Evolutionary conservation across 2,329 filamentous ascomycete species (phyloP).

Genomic region (Lojkania enalia): DNA sequence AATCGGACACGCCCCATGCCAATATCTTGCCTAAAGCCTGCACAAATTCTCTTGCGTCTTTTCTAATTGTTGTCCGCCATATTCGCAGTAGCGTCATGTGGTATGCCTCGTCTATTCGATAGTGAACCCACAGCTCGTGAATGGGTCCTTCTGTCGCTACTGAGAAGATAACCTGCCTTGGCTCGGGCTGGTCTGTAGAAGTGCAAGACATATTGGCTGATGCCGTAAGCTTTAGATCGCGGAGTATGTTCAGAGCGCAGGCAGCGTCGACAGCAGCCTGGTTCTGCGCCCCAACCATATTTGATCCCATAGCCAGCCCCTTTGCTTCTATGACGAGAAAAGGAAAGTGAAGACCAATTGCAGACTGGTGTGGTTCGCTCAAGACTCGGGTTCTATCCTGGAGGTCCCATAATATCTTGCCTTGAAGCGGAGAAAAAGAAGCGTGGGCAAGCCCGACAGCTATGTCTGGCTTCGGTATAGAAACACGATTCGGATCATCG

Average conservation of each 20-base stretch:
- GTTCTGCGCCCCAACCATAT: slow-evolving; percentile 4
- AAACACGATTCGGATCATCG: slow-evolving; percentile 13
- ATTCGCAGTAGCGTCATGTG: slow-evolving; percentile 9
- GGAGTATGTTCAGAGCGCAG: slow-evolving; percentile 12
- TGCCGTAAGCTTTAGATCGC: slow-evolving; percentile 5
- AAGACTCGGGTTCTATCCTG: slow-evolving; percentile 10
- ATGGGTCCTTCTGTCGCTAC: slow-evolving; percentile 15
- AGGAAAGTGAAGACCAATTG: slow-evolving; percentile 11
- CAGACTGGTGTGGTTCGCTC: slow-evolving; percentile 9
- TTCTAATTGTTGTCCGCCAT: slow-evolving; percentile 9
- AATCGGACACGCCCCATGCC: slow-evolving; percentile 10
- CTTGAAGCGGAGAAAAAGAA: slow-evolving; percentile 9
- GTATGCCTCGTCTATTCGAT: slow-evolving; percentile 7
- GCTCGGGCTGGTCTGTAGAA: not conserved
- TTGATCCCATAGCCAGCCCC: slow-evolving; percentile 5
- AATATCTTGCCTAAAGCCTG: slow-evolving; percentile 11
- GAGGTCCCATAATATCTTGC: slow-evolving; percentile 15
- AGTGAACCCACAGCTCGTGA: slow-evolving; percentile 16
- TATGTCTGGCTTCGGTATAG: slow-evolving; percentile 13
- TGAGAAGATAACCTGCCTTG: slow-evolving; percentile 11
- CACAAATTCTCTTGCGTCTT: slow-evolving; percentile 13
- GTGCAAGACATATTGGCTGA: not conserved
- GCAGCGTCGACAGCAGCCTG: slow-evolving; percentile 5
- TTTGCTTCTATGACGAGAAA: slow-evolving; percentile 15
- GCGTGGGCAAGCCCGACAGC: slow-evolving; percentile 9